Conservation (phyloP, 2,329 filamentous ascomycete species). For the Chalaropsis thielavioides region DNA sequence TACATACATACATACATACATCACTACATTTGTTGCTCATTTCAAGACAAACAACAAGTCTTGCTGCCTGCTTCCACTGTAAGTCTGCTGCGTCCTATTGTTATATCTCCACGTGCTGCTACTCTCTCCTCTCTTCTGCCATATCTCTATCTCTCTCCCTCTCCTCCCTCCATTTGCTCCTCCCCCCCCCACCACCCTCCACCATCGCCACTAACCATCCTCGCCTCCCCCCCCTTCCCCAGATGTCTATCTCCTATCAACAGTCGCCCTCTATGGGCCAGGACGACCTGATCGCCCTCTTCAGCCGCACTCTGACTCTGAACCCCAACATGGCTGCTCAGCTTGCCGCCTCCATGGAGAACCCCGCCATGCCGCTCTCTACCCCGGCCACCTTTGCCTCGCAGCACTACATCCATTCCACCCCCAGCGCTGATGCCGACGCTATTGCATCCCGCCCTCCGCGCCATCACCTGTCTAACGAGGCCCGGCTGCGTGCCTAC, state of each 20-base stretch:
- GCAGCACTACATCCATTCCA: conserved; percentile 8
- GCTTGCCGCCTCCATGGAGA: conserved; percentile 12
- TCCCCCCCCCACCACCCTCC: background rate
- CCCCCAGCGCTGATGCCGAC: conserved; percentile 4
- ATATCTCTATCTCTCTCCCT: background rate
- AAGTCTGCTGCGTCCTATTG: no score
- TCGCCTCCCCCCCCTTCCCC: background rate
- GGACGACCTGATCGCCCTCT: conserved; percentile 16
- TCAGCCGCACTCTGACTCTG: conserved; percentile 13
- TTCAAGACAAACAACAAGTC: no score
- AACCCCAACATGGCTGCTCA: conserved; percentile 13
- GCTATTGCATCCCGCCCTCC: background rate
- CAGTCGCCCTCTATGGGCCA: conserved; percentile 5
- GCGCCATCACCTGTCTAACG: conserved; percentile 24
- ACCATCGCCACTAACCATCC: background rate
- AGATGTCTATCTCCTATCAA: conserved; percentile 16
- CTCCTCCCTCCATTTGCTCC: background rate
- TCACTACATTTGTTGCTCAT: no score
- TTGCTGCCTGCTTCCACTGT: no score
- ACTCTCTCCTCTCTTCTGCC: background rate
- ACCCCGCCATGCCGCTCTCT: conserved; percentile 11
- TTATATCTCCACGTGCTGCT: no score
- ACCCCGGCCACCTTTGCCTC: conserved; percentile 8
- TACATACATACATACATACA: no score
- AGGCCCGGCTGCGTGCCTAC: conserved; percentile 47